Conservation (phyloP, 1,284 basidiomycete species). For the Abortiporus biennis region DNA sequence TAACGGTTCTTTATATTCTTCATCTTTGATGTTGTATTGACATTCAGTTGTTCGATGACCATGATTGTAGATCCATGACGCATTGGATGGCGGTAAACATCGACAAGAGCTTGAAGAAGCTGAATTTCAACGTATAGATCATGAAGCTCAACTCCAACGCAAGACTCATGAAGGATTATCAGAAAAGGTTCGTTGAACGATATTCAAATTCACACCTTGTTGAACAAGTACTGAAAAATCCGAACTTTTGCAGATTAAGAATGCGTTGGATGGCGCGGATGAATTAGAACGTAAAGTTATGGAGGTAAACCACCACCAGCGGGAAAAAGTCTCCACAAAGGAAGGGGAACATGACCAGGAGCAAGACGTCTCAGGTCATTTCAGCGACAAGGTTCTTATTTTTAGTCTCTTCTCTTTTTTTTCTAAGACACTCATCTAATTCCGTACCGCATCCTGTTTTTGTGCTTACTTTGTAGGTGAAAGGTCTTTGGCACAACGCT, state of each 20-base stretch:
- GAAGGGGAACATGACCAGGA: slow-evolving; percentile 1
- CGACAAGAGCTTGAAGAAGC: slow-evolving; percentile 7
- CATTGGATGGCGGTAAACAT: slow-evolving; percentile 8
- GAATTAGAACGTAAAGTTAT: slow-evolving; percentile 6
- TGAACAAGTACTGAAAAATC: not conserved
- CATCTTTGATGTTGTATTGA: not conserved
- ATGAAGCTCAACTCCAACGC: slow-evolving; percentile 4
- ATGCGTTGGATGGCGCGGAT: not conserved
- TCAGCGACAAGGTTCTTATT: slow-evolving; percentile 4
- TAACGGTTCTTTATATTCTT: not conserved
- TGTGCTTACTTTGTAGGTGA: slow-evolving; percentile 2
- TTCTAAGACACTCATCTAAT: not conserved
- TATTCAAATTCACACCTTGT: not conserved
- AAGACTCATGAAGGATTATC: slow-evolving; percentile 4
- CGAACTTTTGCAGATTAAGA: not conserved
- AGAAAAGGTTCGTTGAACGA: slow-evolving; percentile 2
- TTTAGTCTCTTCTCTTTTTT: not conserved
- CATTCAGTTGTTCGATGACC: not conserved
- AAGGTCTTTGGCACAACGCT: slow-evolving; percentile 4
- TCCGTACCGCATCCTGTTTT: not conserved
- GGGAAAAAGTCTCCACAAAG: slow-evolving; percentile 2
- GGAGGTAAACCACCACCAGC: not conserved
- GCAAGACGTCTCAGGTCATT: no score
- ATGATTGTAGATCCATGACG: slow-evolving; percentile 9
- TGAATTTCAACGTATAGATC: slow-evolving; percentile 7